Base-by-base conservation (phyloP, 441 rosid species). In the Pelargonium citronellum region DNA sequence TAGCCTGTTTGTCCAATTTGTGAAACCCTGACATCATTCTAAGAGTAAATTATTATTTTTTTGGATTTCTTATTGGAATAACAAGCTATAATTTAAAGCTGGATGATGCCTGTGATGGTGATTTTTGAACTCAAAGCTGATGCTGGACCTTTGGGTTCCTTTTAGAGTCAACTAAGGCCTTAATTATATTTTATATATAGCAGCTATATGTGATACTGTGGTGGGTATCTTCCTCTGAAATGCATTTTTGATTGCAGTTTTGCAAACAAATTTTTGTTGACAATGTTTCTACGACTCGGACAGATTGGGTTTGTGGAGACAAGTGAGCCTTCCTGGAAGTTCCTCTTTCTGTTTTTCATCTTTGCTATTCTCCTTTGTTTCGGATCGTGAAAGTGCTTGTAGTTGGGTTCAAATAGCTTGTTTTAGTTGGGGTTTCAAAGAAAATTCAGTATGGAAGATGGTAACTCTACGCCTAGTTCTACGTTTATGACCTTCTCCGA, bases 271-370 rank as follows among this genome's bases (percentile, higher is more conserved):
- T 79, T 81, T 82, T 83, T 85, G 74, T 85, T 82, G 87, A 87
- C 78, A 79, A 82, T 85, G 87, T 86, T 85, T 83, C 86, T 79
- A 85, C 82, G 74, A 80, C 81, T 72, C 79, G 80, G 87, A 77
- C 87, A 75, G 84, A 84, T 81, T 81, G 84, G 84, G 83, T 73
- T 75, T 78, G 77, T 70, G 70, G 84, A 86, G 69, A 67, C 81
- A 63, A 81, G 82, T 84, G 73, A 71, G 74, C 86, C 83, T 79
- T 85, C 86, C 72, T 80, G 87, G 87, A 86, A 86, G 85, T 86
- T 89, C 84, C 87, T 87, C 79, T 79, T 78, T 81, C 75, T 78
- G 80, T 83, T 84, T 78, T 82, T 81, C 85, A 84, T 89, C 87
- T 83, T 82, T 77, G 75, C 80, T 68, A 65, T 74, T 37, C 85